phyloP scores from a whole-genome alignment of 23 red algal genomes.

The Gracilaria caudata region DNA sequence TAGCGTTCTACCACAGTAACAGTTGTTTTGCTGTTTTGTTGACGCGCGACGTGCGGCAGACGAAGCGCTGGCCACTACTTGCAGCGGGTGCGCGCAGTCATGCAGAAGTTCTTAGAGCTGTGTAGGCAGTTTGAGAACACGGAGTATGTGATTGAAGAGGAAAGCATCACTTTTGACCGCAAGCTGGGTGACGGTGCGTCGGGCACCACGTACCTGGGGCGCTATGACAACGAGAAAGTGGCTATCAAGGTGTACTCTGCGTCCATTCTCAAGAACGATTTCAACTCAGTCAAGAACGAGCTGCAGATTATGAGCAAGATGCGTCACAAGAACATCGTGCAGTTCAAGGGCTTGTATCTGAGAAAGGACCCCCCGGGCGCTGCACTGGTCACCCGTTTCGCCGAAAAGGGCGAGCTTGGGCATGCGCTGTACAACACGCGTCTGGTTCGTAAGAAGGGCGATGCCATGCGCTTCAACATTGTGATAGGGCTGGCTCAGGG shows the following conservation, averaged over 20 bases:
- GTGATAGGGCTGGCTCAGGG: slow-evolving; percentile 83
- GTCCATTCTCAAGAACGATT: slow-evolving; percentile 78
- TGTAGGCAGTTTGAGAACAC: slow-evolving; percentile 64
- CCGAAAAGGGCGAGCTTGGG: slow-evolving; percentile 83
- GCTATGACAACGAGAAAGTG: slow-evolving; percentile 58
- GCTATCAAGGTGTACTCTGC: slow-evolving; percentile 94
- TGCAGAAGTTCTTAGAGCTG: slow-evolving; percentile 77
- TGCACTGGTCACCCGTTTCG: slow-evolving; percentile 82
- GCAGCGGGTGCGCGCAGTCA: not conserved
- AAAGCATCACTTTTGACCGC: slow-evolving; percentile 57
- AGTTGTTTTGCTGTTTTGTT: too few species aligned
- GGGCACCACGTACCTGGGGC: slow-evolving; percentile 77
- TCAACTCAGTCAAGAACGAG: slow-evolving; percentile 88
- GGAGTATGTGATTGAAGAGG: slow-evolving; percentile 79
- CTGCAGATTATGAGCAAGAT: slow-evolving; percentile 81
- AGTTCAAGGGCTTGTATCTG: slow-evolving; percentile 82
- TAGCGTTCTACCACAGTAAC: too few species aligned
- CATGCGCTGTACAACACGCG: slow-evolving; percentile 80
- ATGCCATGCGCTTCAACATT: slow-evolving; percentile 72
- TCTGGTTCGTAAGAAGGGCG: slow-evolving; percentile 67
- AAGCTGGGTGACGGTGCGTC: slow-evolving; percentile 90
- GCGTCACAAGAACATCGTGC: slow-evolving; percentile 88
- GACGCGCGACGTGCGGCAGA: too few species aligned
- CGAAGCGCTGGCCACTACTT: too few species aligned
- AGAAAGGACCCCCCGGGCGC: slow-evolving; percentile 71